Evolutionary conservation across 1,139 yeast species (phyloP), one percentile per base, ranked within the genome.

Genomic region (Hemisphaericaspora lyxosophila): DNA sequence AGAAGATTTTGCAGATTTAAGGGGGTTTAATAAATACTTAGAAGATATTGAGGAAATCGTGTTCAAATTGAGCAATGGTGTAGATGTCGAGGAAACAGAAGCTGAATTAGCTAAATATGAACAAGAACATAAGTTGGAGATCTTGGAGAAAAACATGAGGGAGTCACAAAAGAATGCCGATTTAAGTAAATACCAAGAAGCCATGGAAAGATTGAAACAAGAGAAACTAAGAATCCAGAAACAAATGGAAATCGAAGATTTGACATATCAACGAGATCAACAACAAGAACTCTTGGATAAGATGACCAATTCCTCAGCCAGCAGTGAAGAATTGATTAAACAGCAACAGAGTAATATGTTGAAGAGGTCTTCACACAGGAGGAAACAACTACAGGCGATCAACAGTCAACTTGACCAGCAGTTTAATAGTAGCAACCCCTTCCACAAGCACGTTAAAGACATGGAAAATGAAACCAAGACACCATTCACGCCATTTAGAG

Each of bases 401-500:
- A 78, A 83, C 44, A 74, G 53, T 40, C 68, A 60, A 41, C 67
- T 73, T 44, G 78, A 72, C 39, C 75, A 67, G 41, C 68, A 65
- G 45, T 66, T 68, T 42, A 60, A 54, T 32, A 48, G 51, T 25
- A 36, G 51, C 25, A 59, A 54, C 36, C 59, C 66, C 29, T 57
- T 59, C 23, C 52, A 60, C 26, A 49, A 54, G 31, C 45, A 42
- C 7, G 47, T 47, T 22, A 47, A 53, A 13, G 60, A 34, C 11
- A 30, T 29, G 16, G 35, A 55, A 15, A 48, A 44, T 26, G 57
- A 49, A 23, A 59, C 33, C 14, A 54, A 55, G 26, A 67, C 78
- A 3, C 97, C 97, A 19, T 92, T 90, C 59, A 89, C 97, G 3
- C 97, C 98, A 9, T 90, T 92, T 62, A 80, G 81, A 53, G 97